Evolutionary conservation across 257 asterid genomes (phyloP).

Genomic region (Cinchona pubescens): DNA sequence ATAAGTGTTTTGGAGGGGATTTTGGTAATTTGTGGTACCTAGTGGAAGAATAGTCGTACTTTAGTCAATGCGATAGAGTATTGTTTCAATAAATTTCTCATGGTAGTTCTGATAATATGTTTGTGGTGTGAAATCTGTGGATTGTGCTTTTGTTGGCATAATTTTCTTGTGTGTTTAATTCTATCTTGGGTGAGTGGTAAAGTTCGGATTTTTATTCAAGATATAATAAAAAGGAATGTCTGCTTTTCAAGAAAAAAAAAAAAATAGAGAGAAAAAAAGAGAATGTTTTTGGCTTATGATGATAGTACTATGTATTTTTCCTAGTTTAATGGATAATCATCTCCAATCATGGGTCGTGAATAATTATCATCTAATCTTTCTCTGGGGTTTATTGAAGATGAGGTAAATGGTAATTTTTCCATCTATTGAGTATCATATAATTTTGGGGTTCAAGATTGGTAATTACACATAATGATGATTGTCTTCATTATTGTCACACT

Average conservation of each 20-base stretch:
- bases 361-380: no score
- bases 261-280: no score
- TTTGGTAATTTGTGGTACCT: conserved; percentile 8
- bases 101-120: not conserved
- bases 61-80: conserved; percentile 8
- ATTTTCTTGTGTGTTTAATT: not conserved
- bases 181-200: not conserved
- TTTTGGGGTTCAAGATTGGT: conserved; percentile 5
- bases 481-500: not conserved
- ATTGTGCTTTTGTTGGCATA: not conserved
- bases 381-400: not conserved
- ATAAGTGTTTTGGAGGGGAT: not conserved
- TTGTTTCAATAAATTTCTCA: not conserved
- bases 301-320: no score
- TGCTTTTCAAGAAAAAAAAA: no score
- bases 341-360: no score
- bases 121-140: not conserved
- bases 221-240: not conserved
- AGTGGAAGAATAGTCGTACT: conserved; percentile 6
- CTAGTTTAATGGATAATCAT: no score
- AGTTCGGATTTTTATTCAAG: not conserved
- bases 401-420: not conserved
- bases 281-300: no score
- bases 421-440: not conserved
- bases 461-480: not conserved